Base-by-base conservation (phyloP, 495 filamentous ascomycete species). In the Penicillium ochrochloron region DNA sequence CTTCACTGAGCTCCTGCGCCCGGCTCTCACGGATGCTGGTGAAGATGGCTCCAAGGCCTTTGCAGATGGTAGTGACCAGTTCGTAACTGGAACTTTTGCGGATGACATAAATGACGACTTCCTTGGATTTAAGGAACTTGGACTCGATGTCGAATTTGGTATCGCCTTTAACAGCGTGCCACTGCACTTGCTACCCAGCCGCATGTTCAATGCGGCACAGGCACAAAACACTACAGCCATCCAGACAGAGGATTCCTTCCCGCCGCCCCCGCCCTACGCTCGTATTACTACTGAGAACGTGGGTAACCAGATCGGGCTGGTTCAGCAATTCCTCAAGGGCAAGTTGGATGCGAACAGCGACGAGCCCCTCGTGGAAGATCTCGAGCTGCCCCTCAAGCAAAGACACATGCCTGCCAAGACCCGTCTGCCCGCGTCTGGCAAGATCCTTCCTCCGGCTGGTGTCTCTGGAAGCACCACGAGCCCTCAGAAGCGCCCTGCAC, bases 71-170 rank as follows among this genome's bases (percentile, higher is more conserved):
- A 97, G 93, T 70, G 95, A 99, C 66, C 94, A 98, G 75, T 99
- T 99, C 69, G 87, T 97, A 57, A 91, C 91, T 41, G 95, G 95
- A 56, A 94, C 98, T 72, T 99, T 97, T 73, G 95, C 95, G 2
- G 95, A 97, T 77, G 95, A 98, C 68, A 89, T 98, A 34, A 94
- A 92, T 62, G 95, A 97, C 77, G 95, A 99, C 78, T 99, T 97
- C 84, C 98, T 99, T 67, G 95, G 95, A 11, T 97, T 99, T 85
- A 94, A 94, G 74, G 94, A 96, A 66, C 84, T 98, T 37, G 95
- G 95, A 19, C 83, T 99, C 33, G 94, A 96, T 70, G 88, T 86
- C 61, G 95, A 99, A 71, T 88, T 97, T 71, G 92, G 93, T 15
- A 82, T 94, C 59, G 87, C 91, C 21, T 89, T 90, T 51, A 84